Evolutionary conservation across 345 rosid species (phyloP).

Genomic region (Linum trigynum): DNA sequence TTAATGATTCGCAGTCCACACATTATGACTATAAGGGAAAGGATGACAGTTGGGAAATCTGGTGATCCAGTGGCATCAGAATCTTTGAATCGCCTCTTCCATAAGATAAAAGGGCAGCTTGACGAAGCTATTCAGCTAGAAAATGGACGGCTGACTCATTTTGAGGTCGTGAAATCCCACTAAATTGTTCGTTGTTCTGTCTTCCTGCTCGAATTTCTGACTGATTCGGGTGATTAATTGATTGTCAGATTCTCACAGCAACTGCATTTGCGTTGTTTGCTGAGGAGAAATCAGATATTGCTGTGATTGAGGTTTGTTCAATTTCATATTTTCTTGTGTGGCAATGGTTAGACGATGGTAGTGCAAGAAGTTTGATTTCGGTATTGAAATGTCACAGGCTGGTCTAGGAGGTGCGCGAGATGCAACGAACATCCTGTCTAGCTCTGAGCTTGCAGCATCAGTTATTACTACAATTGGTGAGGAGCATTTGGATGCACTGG

Average conservation of each 20-base stretch:
- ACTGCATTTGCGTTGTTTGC: slow-evolving; percentile 66
- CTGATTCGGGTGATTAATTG: neutral
- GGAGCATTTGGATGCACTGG: slow-evolving; percentile 77
- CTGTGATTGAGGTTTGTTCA: slow-evolving; percentile 56
- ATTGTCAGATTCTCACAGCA: slow-evolving; percentile 70
- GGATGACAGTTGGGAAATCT: slow-evolving; percentile 49
- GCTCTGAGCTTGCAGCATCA: slow-evolving; percentile 54
- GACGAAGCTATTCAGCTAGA: slow-evolving; percentile 52
- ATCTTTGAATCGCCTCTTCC: slow-evolving; percentile 47
- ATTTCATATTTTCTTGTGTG: neutral
- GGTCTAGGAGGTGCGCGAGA: slow-evolving; percentile 93
- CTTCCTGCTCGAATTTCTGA: neutral
- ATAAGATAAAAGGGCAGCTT: slow-evolving; percentile 36
- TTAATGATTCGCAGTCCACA: slow-evolving; percentile 55
- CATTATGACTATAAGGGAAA: slow-evolving; percentile 64
- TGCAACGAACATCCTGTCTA: slow-evolving; percentile 63
- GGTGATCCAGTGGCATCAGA: slow-evolving; percentile 56
- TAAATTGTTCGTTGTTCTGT: neutral
- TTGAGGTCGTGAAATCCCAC: slow-evolving; percentile 44
- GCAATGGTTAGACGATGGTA: neutral
- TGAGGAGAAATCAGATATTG: slow-evolving; percentile 63
- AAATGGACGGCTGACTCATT: slow-evolving; percentile 68
- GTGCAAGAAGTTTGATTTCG: neutral
- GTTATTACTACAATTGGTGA: slow-evolving; percentile 75
- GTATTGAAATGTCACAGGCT: slow-evolving; percentile 32